Conservation (phyloP, 164 flowering plant species). For the Vitis vinifera region ASM3070453v1 NC_081809.1:4630001-4630500, state of each 20-base stretch:
- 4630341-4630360: neutral
- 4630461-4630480: too few species aligned
- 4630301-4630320: neutral
- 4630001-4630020: too few species aligned
- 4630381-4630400: too few species aligned
- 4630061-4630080: too few species aligned
- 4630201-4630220: neutral
- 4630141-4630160: neutral
- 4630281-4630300: neutral
- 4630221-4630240: slow-evolving; percentile 5
- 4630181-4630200: too few species aligned
- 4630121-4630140: neutral
- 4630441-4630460: too few species aligned
- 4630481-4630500: too few species aligned
- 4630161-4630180: neutral
- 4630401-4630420: too few species aligned
- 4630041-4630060: too few species aligned
- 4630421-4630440: too few species aligned
- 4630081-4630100: neutral
- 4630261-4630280: neutral
- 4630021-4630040: too few species aligned
- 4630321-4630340: neutral
- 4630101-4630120: neutral
- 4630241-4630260: neutral
- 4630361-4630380: slow-evolving; percentile 1